Conservation (phyloP, 371 early-diverging fungal genomes). For the Phascolomyces articulosus region DNA sequence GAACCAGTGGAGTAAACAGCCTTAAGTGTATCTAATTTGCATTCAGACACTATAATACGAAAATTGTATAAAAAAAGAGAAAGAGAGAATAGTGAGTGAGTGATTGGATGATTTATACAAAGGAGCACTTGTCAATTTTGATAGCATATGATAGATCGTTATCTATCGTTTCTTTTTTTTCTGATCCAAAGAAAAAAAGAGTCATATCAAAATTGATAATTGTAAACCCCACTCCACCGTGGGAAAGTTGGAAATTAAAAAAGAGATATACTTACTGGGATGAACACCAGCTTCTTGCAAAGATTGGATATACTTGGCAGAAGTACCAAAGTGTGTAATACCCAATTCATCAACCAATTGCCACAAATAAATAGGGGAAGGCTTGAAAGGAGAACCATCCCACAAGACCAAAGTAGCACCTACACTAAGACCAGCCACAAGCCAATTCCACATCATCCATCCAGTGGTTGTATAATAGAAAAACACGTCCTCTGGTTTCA, state of each 20-base stretch:
- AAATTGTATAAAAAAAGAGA: not conserved
- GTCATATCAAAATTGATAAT: too few relatives aligned
- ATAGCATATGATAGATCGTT: too few relatives aligned
- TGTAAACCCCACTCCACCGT: too few relatives aligned
- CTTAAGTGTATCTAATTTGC: constrained; percentile 67
- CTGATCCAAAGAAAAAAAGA: too few relatives aligned
- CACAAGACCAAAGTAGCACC: constrained; percentile 88
- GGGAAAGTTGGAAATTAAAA: too few relatives aligned
- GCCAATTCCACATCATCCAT: constrained; percentile 99
- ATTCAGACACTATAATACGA: constrained; percentile 39
- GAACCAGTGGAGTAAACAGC: constrained; percentile 94
- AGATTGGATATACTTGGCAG: constrained; percentile 94
- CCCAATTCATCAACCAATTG: constrained; percentile 75
- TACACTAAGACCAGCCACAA: constrained; percentile 77
- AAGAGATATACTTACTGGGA: constrained; percentile 54
- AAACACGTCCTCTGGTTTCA: constrained; percentile 76
- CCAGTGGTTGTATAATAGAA: constrained; percentile 97
- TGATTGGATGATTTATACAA: too few relatives aligned
- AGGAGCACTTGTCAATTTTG: too few relatives aligned
- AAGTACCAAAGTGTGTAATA: constrained; percentile 92
- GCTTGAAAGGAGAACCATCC: constrained; percentile 96
- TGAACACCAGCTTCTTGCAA: constrained; percentile 77
- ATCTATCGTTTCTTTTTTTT: too few relatives aligned
- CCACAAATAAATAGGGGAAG: constrained; percentile 78
- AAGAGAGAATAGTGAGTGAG: too few relatives aligned